These are phyloP conservation scores for Entoloma clypeatum DNA, from an alignment of 1,284 basidiomycete species.

Conservation along the genomic window DNA sequence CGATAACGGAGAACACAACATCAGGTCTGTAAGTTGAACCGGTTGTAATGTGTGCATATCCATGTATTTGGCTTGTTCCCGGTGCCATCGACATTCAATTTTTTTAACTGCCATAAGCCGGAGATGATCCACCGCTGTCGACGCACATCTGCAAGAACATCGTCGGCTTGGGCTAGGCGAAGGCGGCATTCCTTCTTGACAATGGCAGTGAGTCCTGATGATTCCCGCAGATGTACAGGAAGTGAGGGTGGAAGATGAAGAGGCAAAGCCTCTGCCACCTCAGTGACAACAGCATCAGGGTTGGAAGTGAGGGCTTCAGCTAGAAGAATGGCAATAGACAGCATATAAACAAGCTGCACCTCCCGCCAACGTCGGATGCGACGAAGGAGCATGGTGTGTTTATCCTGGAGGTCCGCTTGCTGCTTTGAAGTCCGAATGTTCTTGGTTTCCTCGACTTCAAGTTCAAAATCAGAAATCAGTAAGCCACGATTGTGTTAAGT, in stretches of 20 bases:
- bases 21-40: neutral
- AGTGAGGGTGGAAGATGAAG: slow-evolving; percentile 17
- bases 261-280: slow-evolving; percentile 9
- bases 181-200: slow-evolving; percentile 16
- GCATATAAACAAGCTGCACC: slow-evolving; percentile 16
- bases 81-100: slow-evolving; percentile 12
- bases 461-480: slow-evolving; percentile 8
- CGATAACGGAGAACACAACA: neutral
- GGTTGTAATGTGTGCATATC: slow-evolving; percentile 11
- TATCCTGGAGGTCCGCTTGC: slow-evolving; percentile 15
- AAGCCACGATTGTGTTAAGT: neutral
- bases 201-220: neutral
- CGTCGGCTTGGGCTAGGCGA: slow-evolving; percentile 19
- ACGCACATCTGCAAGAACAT: slow-evolving; percentile 17
- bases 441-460: slow-evolving; percentile 9
- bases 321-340: slow-evolving; percentile 1
- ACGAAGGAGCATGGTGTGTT: slow-evolving; percentile 7
- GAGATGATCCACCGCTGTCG: slow-evolving; percentile 10
- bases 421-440: slow-evolving; percentile 10
- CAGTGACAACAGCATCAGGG: neutral
- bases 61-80: slow-evolving; percentile 16
- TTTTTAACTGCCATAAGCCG: slow-evolving; percentile 18
- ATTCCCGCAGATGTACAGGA: slow-evolving; percentile 6
- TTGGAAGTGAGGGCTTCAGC: slow-evolving; percentile 5
- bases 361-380: slow-evolving; percentile 14